Evolutionary conservation across 2,329 filamentous ascomycete species (phyloP).

Genomic region (Hyphodiscus sp.): DNA sequence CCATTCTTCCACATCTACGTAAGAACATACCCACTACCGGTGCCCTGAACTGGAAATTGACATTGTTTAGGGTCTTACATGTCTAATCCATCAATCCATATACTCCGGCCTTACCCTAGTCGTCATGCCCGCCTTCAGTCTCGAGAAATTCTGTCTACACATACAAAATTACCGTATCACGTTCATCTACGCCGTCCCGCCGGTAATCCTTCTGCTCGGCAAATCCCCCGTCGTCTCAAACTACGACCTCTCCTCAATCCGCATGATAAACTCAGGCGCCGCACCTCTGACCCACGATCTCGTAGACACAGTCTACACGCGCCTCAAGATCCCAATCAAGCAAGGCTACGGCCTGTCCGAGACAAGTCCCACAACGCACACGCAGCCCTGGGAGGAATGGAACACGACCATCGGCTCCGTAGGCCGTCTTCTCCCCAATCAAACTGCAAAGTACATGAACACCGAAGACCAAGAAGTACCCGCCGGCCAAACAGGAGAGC

Average conservation of each 20-base stretch:
- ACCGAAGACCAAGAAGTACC: constrained; percentile 54
- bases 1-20: constrained; percentile 93
- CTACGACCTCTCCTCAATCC: constrained; percentile 72
- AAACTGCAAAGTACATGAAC: constrained; percentile 75
- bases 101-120: constrained; percentile 60
- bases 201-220: constrained; percentile 71
- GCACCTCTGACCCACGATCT: constrained; percentile 79
- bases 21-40: constrained; percentile 26
- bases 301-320: constrained; percentile 65
- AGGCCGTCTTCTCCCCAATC: constrained; percentile 70
- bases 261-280: constrained; percentile 82
- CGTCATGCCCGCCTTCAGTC: constrained; percentile 74
- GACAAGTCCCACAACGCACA: constrained; percentile 72
- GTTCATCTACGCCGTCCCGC: constrained; percentile 77
- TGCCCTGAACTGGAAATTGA: background rate
- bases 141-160: constrained; percentile 69
- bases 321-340: constrained; percentile 75
- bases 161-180: constrained; percentile 71
- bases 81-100: constrained; percentile 62
- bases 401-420: constrained; percentile 68
- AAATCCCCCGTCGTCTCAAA: constrained; percentile 73
- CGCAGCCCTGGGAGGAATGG: constrained; percentile 72
- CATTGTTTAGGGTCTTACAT: constrained; percentile 49
- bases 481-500: constrained; percentile 59
- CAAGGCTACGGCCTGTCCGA: constrained; percentile 91